Percentiles rank a stretch among this genome's conserved stretches.
Conservation (phyloP, 2,329 filamentous ascomycete genomes). For the Dichotomopilus funicola region DNA sequence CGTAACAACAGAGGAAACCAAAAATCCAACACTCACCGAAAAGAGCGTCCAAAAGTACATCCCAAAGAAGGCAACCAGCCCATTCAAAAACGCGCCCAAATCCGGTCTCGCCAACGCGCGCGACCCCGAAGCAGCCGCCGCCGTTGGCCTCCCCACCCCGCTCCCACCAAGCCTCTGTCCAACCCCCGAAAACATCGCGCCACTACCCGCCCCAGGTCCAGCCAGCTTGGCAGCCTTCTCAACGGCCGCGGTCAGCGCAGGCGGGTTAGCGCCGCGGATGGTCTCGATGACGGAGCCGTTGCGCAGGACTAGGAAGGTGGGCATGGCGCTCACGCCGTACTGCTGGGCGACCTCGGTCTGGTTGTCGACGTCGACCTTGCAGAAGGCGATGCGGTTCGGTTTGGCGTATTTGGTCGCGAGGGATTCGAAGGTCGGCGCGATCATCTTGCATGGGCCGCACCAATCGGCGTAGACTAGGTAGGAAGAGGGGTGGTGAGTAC, state of each 20-base stretch:
- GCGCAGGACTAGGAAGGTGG: constrained; percentile 90
- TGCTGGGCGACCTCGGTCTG: constrained; percentile 70
- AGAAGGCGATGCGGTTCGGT: constrained; percentile 77
- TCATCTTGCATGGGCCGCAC: constrained; percentile 90
- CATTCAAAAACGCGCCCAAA: constrained; percentile 41
- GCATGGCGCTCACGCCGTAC: constrained; percentile 80
- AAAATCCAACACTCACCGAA: constrained; percentile 39
- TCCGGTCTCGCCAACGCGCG: constrained; percentile 20
- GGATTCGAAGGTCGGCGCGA: constrained; percentile 81
- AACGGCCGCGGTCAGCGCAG: constrained; percentile 68
- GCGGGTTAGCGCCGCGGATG: constrained; percentile 73
- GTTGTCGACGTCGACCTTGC: constrained; percentile 83
- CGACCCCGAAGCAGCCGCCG: constrained; percentile 1
- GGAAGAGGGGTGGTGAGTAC: constrained; percentile 11
- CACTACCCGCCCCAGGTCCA: constrained; percentile 35
- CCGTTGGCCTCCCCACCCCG: constrained; percentile 15
- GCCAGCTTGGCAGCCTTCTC: constrained; percentile 58
- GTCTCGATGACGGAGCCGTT: constrained; percentile 66
- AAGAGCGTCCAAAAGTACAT: constrained; percentile 58
- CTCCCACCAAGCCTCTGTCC: constrained; percentile 52
- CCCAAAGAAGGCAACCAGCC: constrained; percentile 50
- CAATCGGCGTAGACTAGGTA: constrained; percentile 82
- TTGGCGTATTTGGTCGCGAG: constrained; percentile 74
- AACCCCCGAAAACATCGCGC: constrained; percentile 45
- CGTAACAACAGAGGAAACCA: neutral